A percentile compares a stretch with the other conserved stretches of the same genome.
phyloP scores from a whole-genome alignment of 768 basidiomycete genomes.

The Trichaptum fuscoviolaceum region DNA sequence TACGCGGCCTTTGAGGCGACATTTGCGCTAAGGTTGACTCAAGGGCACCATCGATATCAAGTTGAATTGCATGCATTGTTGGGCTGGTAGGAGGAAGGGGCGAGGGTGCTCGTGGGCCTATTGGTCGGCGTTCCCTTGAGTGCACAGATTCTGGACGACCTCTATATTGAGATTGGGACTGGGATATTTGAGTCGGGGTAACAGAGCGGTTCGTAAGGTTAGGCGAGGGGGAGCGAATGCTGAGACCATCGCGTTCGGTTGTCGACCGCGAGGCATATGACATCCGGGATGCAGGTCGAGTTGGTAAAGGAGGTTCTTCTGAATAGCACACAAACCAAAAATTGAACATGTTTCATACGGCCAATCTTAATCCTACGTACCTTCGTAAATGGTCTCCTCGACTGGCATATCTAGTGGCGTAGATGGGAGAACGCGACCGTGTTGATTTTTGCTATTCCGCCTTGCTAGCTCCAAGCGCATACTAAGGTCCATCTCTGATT shows the following conservation, averaged over 20 bases:
- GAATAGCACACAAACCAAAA: conserved; percentile 8
- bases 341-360: conserved; percentile 8
- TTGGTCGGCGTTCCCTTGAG: conserved; percentile 53
- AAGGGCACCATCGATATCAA: conserved; percentile 6
- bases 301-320: conserved; percentile 58
- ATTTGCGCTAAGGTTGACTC: conserved; percentile 6
- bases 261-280: conserved; percentile 24
- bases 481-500: conserved; percentile 72
- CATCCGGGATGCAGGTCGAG: conserved; percentile 52
- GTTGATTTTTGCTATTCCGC: conserved; percentile 77
- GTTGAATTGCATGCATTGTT: conserved; percentile 11
- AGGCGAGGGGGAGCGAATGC: conserved; percentile 43
- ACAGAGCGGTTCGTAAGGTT: conserved; percentile 32
- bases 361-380: conserved; percentile 31
- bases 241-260: conserved; percentile 29
- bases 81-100: conserved; percentile 54
- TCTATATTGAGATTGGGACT: conserved; percentile 8
- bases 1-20: not conserved
- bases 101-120: conserved; percentile 73
- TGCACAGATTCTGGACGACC: conserved; percentile 43
- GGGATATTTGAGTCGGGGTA: conserved; percentile 25
- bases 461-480: conserved; percentile 77
- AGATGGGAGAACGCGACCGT: conserved; percentile 37
- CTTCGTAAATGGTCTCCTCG: conserved; percentile 77
- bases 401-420: conserved; percentile 40